Conservation (phyloP, 83 land plant species). For the Isoetes engelmannii region DNA sequence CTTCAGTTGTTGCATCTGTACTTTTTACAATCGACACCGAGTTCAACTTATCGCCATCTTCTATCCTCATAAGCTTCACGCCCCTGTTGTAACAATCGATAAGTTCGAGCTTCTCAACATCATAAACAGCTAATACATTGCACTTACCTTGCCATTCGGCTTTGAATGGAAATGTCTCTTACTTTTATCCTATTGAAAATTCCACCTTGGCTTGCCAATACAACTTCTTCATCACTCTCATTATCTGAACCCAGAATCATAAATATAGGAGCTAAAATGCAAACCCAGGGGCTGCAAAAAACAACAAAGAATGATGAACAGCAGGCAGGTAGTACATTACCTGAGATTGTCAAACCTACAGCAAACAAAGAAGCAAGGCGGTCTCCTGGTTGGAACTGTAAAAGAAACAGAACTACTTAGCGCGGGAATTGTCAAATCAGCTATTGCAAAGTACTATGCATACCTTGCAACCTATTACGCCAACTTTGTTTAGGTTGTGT, state of each 20-base stretch:
- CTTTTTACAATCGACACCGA: slow-evolving; percentile 27
- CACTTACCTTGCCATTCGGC: slow-evolving; percentile 49
- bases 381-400: slow-evolving; percentile 46
- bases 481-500: slow-evolving; percentile 51
- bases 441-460: neutral
- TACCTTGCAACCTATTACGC: slow-evolving; percentile 90
- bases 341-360: slow-evolving; percentile 58
- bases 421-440: too few species aligned
- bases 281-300: too few species aligned
- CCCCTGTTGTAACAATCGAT: slow-evolving; percentile 24
- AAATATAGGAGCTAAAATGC: too few species aligned
- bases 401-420: slow-evolving; percentile 7
- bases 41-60: slow-evolving; percentile 31
- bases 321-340: too few species aligned
- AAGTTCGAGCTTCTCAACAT: neutral
- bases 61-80: slow-evolving; percentile 35
- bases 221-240: slow-evolving; percentile 71
- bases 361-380: slow-evolving; percentile 59
- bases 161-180: slow-evolving; percentile 53
- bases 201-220: slow-evolving; percentile 66
- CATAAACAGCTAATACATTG: neutral
- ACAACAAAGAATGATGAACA: too few species aligned
- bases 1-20: too few species aligned
- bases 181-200: slow-evolving; percentile 64
- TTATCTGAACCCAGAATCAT: slow-evolving; percentile 37